These are phyloP conservation scores for Rauvolfia tetraphylla DNA, from an alignment of 257 asterid species.

Conservation along the genomic window DNA sequence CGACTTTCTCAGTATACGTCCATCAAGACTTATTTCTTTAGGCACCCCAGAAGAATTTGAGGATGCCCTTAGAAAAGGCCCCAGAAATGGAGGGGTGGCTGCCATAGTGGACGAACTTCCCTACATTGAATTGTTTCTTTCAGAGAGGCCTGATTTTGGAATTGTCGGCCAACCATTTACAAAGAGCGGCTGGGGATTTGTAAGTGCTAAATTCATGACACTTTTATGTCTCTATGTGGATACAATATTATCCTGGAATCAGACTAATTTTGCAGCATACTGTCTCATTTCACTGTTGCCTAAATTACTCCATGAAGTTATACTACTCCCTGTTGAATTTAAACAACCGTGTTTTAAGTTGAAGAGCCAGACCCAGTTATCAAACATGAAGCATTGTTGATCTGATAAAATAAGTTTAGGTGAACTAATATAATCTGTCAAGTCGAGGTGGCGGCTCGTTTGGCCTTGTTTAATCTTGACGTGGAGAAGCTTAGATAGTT, in stretches of 20 bases:
- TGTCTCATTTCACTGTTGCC: neutral
- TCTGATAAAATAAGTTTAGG: too few relatives aligned
- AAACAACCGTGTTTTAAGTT: neutral
- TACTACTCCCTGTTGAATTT: neutral
- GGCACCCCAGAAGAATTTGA: constrained; percentile 51
- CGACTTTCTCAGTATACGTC: constrained; percentile 32
- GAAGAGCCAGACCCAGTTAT: too few relatives aligned
- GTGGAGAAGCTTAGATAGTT: neutral
- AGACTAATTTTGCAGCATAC: constrained; percentile 6
- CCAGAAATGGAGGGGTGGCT: constrained; percentile 35
- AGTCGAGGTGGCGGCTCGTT: neutral
- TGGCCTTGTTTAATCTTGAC: neutral
- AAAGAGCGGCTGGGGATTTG: constrained; percentile 54
- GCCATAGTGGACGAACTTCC: constrained; percentile 56
- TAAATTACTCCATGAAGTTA: neutral
- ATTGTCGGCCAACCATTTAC: constrained; percentile 42
- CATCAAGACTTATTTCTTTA: constrained; percentile 37
- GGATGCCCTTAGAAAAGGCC: constrained; percentile 29
- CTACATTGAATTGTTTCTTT: constrained; percentile 40
- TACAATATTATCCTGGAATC: neutral
- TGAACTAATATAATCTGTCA: too few relatives aligned
- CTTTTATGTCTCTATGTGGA: neutral
- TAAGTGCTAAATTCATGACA: constrained; percentile 26
- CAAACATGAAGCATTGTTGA: too few relatives aligned
- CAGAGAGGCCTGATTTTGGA: constrained; percentile 30